These are phyloP conservation scores for Scenedesmus sp. DNA, from an alignment of 163 green algal genomes.

Conservation along the genomic window DNA sequence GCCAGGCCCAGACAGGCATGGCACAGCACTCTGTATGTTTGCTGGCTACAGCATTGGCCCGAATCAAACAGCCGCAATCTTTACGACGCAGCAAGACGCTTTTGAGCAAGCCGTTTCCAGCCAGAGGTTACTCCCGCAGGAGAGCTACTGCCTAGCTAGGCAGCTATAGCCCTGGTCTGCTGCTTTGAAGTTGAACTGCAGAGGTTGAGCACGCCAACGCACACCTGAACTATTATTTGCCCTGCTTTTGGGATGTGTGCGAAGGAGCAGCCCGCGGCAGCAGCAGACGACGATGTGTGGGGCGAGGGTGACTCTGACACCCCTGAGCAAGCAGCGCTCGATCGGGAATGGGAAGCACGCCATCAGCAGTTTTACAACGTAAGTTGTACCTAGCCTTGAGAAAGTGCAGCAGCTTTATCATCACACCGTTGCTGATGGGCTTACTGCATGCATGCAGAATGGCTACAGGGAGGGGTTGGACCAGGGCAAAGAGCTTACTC, in stretches of 20 bases:
- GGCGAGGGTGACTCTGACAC: slow-evolving; percentile 21
- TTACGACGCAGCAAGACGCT: no score
- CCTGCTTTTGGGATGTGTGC: slow-evolving; percentile 11
- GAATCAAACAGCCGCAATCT: no score
- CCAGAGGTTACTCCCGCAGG: background rate
- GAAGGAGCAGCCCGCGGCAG: background rate
- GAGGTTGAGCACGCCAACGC: background rate
- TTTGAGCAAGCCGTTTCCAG: no score
- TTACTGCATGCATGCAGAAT: slow-evolving; percentile 50
- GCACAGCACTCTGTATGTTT: background rate
- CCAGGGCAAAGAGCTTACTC: slow-evolving; percentile 59
- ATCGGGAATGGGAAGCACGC: slow-evolving; percentile 45
- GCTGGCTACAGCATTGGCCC: no score
- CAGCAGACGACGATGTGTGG: slow-evolving; percentile 36
- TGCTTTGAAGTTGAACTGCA: background rate
- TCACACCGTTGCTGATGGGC: background rate
- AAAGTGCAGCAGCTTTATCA: background rate
- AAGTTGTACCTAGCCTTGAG: background rate
- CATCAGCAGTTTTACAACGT: slow-evolving; percentile 53
- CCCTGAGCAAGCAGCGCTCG: background rate
- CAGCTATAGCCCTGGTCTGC: background rate
- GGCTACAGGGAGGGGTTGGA: slow-evolving; percentile 68
- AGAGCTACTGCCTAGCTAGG: background rate
- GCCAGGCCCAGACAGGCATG: background rate
- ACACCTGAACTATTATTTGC: no score